These are phyloP conservation scores for Cutaneotrichosporon cutaneum DNA, from an alignment of 1,284 basidiomycete genomes.

Conservation along the genomic window DNA sequence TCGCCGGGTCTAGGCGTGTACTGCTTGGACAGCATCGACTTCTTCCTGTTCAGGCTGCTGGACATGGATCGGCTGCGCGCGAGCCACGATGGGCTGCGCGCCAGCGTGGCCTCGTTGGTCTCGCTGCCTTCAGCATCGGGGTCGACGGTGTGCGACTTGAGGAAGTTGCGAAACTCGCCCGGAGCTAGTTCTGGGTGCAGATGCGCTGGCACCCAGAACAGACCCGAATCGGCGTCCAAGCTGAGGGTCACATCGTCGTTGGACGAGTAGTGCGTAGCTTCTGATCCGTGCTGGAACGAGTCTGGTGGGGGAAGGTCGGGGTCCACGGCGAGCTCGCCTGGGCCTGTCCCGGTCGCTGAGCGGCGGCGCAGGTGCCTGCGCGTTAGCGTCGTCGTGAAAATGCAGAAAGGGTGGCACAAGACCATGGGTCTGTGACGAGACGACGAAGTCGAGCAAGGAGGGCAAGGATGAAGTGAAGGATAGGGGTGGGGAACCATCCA, in stretches of 20 bases:
- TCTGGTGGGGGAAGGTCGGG: conserved; percentile 70
- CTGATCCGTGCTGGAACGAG: conserved; percentile 8
- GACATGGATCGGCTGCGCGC: conserved; percentile 48
- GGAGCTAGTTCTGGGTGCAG: conserved; percentile 97
- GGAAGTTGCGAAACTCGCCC: conserved; percentile 88
- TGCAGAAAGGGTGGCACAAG: background rate
- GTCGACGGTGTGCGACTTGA: conserved; percentile 81
- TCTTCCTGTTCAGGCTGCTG: conserved; percentile 67
- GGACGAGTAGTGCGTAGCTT: conserved; percentile 32
- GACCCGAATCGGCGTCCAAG: conserved; percentile 47
- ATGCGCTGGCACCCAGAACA: conserved; percentile 97
- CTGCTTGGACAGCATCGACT: conserved; percentile 85
- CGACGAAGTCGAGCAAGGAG: background rate
- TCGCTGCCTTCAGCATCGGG: conserved; percentile 44
- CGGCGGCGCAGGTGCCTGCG: conserved; percentile 70
- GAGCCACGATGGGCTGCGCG: conserved; percentile 43
- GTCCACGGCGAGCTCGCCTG: conserved; percentile 75
- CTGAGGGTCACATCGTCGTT: conserved; percentile 49
- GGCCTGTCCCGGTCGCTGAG: conserved; percentile 68
- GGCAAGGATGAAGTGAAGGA: background rate
- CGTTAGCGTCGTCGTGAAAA: background rate
- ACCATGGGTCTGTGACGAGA: background rate
- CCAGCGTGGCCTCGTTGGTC: conserved; percentile 29
- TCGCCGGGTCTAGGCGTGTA: conserved; percentile 76
- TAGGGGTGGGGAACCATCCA: conserved; percentile 3